These are phyloP conservation scores for Zygosaccharomyces kombuchaensis DNA, from an alignment of 805 yeast species.

Conservation along the genomic window DNA sequence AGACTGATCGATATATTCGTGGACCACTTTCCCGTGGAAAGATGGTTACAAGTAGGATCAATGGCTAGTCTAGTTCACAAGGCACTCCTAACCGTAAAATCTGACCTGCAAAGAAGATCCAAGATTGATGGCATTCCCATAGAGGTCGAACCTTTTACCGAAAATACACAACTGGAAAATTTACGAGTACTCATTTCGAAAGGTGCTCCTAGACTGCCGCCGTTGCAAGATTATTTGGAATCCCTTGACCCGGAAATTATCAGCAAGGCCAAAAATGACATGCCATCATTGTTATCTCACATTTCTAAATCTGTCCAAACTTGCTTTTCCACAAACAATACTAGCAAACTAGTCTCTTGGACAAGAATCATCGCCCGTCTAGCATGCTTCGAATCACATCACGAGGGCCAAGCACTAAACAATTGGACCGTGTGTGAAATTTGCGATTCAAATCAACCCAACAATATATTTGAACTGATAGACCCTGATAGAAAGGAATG, in stretches of 20 bases:
- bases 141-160: conserved; percentile 14
- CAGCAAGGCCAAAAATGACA: conserved; percentile 2
- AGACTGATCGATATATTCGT: conserved; percentile 14
- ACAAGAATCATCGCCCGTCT: conserved; percentile 20
- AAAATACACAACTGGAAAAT: conserved; percentile 23
- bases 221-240: conserved; percentile 11
- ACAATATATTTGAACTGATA: conserved; percentile 16
- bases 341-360: conserved; percentile 17
- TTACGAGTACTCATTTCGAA: conserved; percentile 17
- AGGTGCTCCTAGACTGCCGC: background rate
- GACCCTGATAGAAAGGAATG: conserved; percentile 33
- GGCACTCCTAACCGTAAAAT: background rate
- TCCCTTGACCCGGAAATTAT: conserved; percentile 14
- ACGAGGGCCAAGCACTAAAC: background rate
- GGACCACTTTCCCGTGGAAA: conserved; percentile 19
- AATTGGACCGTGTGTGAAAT: conserved; percentile 17
- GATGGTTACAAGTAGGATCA: conserved; percentile 13
- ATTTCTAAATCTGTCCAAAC: conserved; percentile 14
- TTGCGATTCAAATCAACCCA: conserved; percentile 22
- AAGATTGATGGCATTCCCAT: background rate
- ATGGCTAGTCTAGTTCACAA: background rate
- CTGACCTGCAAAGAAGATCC: background rate
- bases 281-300: conserved; percentile 13
- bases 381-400: conserved; percentile 21
- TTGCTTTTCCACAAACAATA: conserved; percentile 19